These are phyloP conservation scores for Vitis cinerea DNA, from an alignment of 164 flowering plant genomes.

Conservation along the genomic window DNA sequence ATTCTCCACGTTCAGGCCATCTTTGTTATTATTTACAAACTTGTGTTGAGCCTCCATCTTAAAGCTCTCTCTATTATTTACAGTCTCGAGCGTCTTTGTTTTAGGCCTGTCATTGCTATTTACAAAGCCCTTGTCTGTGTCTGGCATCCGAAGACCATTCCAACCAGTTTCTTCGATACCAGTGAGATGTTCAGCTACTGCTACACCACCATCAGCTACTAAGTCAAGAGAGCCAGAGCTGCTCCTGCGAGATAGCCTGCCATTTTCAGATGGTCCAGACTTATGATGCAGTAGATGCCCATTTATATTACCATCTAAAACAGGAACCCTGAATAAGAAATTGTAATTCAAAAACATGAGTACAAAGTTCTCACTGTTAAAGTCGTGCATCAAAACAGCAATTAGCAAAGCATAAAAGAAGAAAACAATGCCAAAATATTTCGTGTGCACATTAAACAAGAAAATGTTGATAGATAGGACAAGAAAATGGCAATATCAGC, in stretches of 20 bases:
- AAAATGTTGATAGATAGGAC: too few species aligned
- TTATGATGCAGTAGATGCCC: slow-evolving; percentile 33
- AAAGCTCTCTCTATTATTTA: slow-evolving; percentile 50
- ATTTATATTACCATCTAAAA: slow-evolving; percentile 27
- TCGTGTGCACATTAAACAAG: not conserved
- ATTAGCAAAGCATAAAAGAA: too few species aligned
- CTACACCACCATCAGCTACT: slow-evolving; percentile 24
- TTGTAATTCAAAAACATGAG: not conserved
- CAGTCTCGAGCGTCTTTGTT: slow-evolving; percentile 34
- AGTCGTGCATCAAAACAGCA: not conserved
- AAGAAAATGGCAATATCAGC: too few species aligned
- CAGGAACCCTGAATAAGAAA: slow-evolving; percentile 21
- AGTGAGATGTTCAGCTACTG: slow-evolving; percentile 22
- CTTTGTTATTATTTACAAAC: slow-evolving; percentile 49
- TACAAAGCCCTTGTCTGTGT: slow-evolving; percentile 46
- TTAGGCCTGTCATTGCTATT: slow-evolving; percentile 34
- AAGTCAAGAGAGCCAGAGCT: slow-evolving; percentile 38
- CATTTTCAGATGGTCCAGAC: slow-evolving; percentile 44
- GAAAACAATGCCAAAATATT: not conserved
- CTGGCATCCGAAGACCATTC: slow-evolving; percentile 28
- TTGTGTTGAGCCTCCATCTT: slow-evolving; percentile 33
- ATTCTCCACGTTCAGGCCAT: slow-evolving; percentile 37
- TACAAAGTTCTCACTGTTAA: not conserved
- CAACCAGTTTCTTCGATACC: slow-evolving; percentile 33
- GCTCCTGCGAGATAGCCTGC: slow-evolving; percentile 28